Evolutionary conservation across 2,329 filamentous ascomycete genomes (phyloP).

Genomic region (Verticillium isaacii): DNA sequence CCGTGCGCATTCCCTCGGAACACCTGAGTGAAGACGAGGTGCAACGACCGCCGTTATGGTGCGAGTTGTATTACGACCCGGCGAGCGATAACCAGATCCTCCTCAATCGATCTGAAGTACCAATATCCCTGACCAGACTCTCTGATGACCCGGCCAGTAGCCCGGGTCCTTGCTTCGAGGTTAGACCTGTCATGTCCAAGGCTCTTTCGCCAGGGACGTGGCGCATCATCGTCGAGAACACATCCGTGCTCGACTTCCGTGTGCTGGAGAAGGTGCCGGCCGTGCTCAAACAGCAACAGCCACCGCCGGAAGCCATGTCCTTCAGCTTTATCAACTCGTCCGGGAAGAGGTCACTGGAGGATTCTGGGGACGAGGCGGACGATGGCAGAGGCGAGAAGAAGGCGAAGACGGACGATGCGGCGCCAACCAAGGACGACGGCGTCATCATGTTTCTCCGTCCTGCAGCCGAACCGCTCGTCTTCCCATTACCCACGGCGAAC

Average conservation of each 20-base stretch:
- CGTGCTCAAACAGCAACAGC: constrained; percentile 22
- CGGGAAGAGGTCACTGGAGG: constrained; percentile 44
- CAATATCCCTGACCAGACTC: constrained; percentile 43
- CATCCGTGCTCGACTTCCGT: constrained; percentile 52
- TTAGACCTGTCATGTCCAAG: constrained; percentile 39
- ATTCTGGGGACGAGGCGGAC: constrained; percentile 38
- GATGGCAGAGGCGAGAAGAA: constrained; percentile 35
- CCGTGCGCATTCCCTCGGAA: constrained; percentile 49
- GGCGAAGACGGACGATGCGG: constrained; percentile 28
- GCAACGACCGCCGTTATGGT: constrained; percentile 48
- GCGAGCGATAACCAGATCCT: constrained; percentile 54
- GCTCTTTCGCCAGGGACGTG: constrained; percentile 51
- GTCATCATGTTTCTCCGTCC: constrained; percentile 51
- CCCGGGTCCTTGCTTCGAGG: constrained; percentile 30
- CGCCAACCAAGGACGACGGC: constrained; percentile 35
- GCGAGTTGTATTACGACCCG: constrained; percentile 56
- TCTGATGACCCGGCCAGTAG: constrained; percentile 33
- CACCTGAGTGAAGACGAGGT: constrained; percentile 33
- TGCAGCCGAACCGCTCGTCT: constrained; percentile 44
- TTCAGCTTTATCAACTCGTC: constrained; percentile 35
- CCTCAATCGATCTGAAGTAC: constrained; percentile 49
- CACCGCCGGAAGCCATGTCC: not conserved
- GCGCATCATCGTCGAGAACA: constrained; percentile 45
- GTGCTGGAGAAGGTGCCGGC: constrained; percentile 51
- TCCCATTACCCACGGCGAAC: constrained; percentile 42